Evolutionary conservation across 106 monocot species (phyloP).

Genomic region (Cymbidium sinense): DNA sequence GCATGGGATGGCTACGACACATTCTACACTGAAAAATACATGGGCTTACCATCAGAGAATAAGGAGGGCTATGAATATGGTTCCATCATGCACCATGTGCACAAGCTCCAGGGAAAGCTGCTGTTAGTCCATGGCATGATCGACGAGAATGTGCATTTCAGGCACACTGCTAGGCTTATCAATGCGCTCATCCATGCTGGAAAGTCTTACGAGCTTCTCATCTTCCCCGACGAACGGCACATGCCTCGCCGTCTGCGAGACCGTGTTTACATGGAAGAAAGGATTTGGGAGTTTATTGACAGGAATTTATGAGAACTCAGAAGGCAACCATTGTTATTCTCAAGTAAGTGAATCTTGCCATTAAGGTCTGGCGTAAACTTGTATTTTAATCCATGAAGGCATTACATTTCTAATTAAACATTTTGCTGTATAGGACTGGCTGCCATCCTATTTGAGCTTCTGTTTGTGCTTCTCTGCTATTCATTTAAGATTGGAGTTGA

Average conservation of each 20-base stretch:
- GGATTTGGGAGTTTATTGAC: constrained; percentile 88
- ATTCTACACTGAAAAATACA: constrained; percentile 92
- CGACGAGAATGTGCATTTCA: constrained; percentile 96
- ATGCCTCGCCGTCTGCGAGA: constrained; percentile 80
- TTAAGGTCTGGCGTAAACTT: not conserved
- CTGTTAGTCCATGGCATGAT: constrained; percentile 90
- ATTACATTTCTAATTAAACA: too few species aligned
- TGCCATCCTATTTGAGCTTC: too few species aligned
- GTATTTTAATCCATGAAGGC: too few species aligned
- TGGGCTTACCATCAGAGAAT: constrained; percentile 72
- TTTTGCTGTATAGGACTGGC: too few species aligned
- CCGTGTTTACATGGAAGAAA: constrained; percentile 93
- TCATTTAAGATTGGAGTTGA: too few species aligned
- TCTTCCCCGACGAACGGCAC: constrained; percentile 92
- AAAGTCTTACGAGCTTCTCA: constrained; percentile 75
- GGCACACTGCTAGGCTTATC: constrained; percentile 81
- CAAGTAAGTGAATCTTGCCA: not conserved
- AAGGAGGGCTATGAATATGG: constrained; percentile 37
- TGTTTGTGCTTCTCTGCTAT: too few species aligned
- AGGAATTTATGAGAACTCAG: constrained; percentile 76
- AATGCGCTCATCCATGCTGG: constrained; percentile 69
- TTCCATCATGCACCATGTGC: constrained; percentile 77
- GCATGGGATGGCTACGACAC: constrained; percentile 96
- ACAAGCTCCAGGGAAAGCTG: constrained; percentile 60
- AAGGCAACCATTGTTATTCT: not conserved